Evolutionary conservation across 768 basidiomycete species (phyloP).

Genomic region (Calocybe gangraenosa): DNA sequence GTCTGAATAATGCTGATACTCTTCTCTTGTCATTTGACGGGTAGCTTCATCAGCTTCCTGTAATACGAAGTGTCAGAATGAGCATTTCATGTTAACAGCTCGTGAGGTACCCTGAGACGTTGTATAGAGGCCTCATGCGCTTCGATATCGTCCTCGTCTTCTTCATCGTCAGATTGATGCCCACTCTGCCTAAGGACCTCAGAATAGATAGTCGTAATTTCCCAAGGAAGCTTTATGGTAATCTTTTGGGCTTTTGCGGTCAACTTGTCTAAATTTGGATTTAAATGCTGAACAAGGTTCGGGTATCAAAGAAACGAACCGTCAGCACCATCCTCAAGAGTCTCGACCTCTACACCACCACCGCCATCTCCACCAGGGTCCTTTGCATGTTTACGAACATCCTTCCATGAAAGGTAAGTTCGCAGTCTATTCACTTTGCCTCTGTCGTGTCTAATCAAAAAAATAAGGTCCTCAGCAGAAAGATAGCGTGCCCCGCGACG

Average conservation of each 20-base stretch:
- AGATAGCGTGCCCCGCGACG: constrained; percentile 83
- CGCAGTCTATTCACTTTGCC: constrained; percentile 90
- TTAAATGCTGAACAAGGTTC: background rate
- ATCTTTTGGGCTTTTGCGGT: constrained; percentile 86
- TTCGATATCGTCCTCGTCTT: constrained; percentile 94
- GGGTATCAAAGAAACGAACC: constrained; percentile 37
- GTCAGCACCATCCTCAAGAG: constrained; percentile 78
- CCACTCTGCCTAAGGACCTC: constrained; percentile 75
- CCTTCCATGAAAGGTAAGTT: constrained; percentile 96
- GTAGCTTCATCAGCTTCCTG: constrained; percentile 96
- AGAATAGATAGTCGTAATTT: constrained; percentile 86
- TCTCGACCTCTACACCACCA: constrained; percentile 79
- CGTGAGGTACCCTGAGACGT: constrained; percentile 58
- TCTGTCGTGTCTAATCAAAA: constrained; percentile 90
- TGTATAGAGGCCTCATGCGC: constrained; percentile 93
- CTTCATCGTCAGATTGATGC: constrained; percentile 89
- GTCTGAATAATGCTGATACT: constrained; percentile 96
- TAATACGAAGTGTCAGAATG: background rate
- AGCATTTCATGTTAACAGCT: constrained; percentile 1
- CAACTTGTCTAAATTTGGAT: constrained; percentile 57
- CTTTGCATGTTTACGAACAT: constrained; percentile 92
- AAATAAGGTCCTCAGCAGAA: constrained; percentile 92
- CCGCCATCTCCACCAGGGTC: constrained; percentile 82
- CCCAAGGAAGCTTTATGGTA: constrained; percentile 95
- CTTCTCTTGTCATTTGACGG: constrained; percentile 92